A percentile compares a stretch with the other conserved stretches of the same genome.
Conservation (phyloP, 371 early-diverging fungal species). For the Mucor velutinosus region DNA sequence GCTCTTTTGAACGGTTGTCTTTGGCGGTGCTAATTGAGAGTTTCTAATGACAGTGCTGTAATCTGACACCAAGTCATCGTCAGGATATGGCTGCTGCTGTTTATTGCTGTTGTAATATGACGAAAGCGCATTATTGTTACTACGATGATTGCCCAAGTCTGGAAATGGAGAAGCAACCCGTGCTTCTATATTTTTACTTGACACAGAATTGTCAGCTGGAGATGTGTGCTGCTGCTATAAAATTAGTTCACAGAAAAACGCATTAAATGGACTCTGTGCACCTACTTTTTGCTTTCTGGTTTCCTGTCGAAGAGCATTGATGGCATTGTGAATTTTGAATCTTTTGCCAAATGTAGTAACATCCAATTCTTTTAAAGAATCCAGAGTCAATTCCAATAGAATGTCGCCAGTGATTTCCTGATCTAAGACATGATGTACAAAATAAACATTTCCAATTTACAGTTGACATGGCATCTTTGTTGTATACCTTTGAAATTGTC, state of each 20-base stretch:
- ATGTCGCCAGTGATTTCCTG: conserved; percentile 76
- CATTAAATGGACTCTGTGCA: neutral
- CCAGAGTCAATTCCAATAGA: conserved; percentile 62
- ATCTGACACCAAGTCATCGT: conserved; percentile 39
- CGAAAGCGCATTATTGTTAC: neutral
- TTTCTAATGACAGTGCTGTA: conserved; percentile 33
- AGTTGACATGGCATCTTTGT: neutral
- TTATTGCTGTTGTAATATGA: conserved; percentile 10
- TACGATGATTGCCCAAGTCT: neutral
- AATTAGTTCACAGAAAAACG: neutral
- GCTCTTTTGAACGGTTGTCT: neutral
- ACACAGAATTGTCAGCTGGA: neutral
- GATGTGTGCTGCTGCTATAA: neutral
- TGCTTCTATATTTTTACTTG: conserved; percentile 4
- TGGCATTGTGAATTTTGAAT: conserved; percentile 69
- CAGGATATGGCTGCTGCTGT: conserved; percentile 13
- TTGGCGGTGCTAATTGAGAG: conserved; percentile 1
- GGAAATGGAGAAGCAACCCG: conserved; percentile 5
- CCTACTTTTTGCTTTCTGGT: conserved; percentile 9
- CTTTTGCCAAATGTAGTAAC: conserved; percentile 72
- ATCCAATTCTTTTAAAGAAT: conserved; percentile 73
- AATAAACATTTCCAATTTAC: neutral
- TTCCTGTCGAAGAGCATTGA: conserved; percentile 50
- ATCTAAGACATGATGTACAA: conserved; percentile 32
- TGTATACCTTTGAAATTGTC: conserved; percentile 60